Evolutionary conservation across 1,284 basidiomycete genomes (phyloP), one percentile per base, ranked within the genome.

Genomic region (Ustilago cynodontis): DNA sequence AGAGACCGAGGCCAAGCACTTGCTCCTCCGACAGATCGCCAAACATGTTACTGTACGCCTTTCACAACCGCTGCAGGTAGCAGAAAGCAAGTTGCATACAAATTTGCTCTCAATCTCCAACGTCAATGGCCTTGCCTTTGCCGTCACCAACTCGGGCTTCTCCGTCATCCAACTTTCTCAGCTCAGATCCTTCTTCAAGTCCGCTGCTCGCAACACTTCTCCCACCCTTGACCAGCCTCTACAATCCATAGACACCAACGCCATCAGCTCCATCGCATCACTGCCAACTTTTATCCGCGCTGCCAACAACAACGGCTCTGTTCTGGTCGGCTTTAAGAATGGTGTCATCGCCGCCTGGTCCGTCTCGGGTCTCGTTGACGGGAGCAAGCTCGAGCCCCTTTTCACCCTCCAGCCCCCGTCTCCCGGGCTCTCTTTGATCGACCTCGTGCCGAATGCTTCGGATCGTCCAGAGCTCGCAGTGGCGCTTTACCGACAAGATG

Each of bases 361-460:
- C 9, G 58, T 75, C 16, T 37, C 69, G 6, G 62, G 55, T 45
- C 47, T 77, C 10, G 57, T 71, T 35, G 54, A 72, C 4, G 68
- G 64, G 20, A 59, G 33, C 50, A 65, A 67, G 45, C 65, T 68
- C 41, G 68, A 68, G 9, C 77, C 76, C 7, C 33, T 54, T 47
- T 77, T 75, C 53, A 68, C 76, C 22, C 54, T 78, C 1, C 61
- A 69, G 41, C 76, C 79, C 13, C 71, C 76, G 3, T 71, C 68
- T 8, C 59, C 77, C 10, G 74, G 64, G 47, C 33, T 75, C 28
- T 31, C 54, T 28, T 59, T 83, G 28, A 61, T 71, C 57, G 76
- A 71, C 13, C 39, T 88, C n/a, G 77, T 86, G 0, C 87, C 88
- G 10, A 89, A 88, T 65, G 88, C 88, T 3, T 86, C 87, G 74